Evolutionary conservation across 1,284 basidiomycete species (phyloP).

Genomic region (Cutaneotrichosporon sp.): DNA sequence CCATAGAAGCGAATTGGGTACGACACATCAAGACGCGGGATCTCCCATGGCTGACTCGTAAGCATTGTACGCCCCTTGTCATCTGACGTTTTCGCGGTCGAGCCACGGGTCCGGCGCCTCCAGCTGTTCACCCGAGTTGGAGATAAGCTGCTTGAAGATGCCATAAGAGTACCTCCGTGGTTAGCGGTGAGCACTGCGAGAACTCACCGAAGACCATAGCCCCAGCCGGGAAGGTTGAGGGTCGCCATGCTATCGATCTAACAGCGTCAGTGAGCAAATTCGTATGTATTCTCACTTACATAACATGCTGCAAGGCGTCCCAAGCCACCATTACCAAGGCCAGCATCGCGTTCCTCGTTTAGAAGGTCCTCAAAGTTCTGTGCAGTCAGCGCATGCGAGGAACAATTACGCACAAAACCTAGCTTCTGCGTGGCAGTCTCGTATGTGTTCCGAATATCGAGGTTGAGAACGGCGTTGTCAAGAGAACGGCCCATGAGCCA

Average conservation of each 20-base stretch:
- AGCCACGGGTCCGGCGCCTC: constrained; percentile 93
- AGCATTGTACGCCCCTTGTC: not conserved
- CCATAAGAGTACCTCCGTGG: constrained; percentile 67
- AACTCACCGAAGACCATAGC: constrained; percentile 66
- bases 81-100: constrained; percentile 64
- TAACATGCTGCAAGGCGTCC: constrained; percentile 92
- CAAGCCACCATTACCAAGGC: constrained; percentile 73
- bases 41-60: constrained; percentile 59
- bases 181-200: not conserved
- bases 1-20: constrained; percentile 75
- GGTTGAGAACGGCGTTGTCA: constrained; percentile 83
- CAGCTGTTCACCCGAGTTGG: constrained; percentile 65
- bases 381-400: constrained; percentile 2
- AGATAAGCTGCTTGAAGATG: constrained; percentile 88
- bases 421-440: constrained; percentile 62
- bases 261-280: constrained; percentile 4
- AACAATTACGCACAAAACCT: constrained; percentile 52
- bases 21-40: constrained; percentile 73
- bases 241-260: constrained; percentile 56
- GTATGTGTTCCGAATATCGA: constrained; percentile 73
- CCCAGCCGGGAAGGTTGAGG: constrained; percentile 77
- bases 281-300: constrained; percentile 44
- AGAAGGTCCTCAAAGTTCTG: constrained; percentile 73
- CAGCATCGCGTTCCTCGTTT: constrained; percentile 81
- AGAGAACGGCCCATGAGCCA: constrained; percentile 72